A percentile compares a stretch with the other conserved stretches of the same genome.
Conservation (phyloP, 106 monocot species). For the Ottelia alismoides region DNA sequence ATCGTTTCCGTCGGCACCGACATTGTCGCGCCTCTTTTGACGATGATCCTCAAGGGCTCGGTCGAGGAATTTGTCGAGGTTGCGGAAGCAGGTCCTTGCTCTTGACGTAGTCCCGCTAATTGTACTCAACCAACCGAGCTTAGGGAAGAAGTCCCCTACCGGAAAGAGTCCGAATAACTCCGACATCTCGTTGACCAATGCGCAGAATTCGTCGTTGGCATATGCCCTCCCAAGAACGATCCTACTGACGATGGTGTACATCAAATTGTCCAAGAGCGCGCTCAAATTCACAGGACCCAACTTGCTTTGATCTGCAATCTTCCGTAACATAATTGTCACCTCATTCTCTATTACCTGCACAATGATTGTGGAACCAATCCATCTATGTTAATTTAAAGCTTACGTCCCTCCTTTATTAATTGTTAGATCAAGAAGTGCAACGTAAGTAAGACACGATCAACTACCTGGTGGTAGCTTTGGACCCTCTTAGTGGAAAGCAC, state of each 20-base stretch:
- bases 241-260: slow-evolving; percentile 35
- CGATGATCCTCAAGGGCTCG: slow-evolving; percentile 58
- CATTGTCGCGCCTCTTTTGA: slow-evolving; percentile 16
- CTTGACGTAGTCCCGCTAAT: slow-evolving; percentile 45
- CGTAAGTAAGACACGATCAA: slow-evolving; percentile 7
- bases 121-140: too few relatives aligned
- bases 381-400: too few relatives aligned
- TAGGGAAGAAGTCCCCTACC: too few relatives aligned
- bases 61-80: slow-evolving; percentile 48
- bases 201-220: slow-evolving; percentile 7
- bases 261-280: slow-evolving; percentile 34
- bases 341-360: too few relatives aligned
- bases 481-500: too few relatives aligned
- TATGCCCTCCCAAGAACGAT: slow-evolving; percentile 59
- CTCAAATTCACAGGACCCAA: neutral
- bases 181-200: slow-evolving; percentile 13
- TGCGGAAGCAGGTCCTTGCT: slow-evolving; percentile 50
- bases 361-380: too few relatives aligned
- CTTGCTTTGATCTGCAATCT: too few relatives aligned
- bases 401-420: slow-evolving; percentile 17
- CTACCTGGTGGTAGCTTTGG: too few relatives aligned
- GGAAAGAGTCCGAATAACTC: slow-evolving; percentile 39
- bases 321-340: slow-evolving; percentile 1
- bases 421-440: slow-evolving; percentile 7
- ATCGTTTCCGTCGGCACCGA: slow-evolving; percentile 32